Conservation (phyloP, 495 filamentous ascomycete species). For the Patellaria atrata region DNA sequence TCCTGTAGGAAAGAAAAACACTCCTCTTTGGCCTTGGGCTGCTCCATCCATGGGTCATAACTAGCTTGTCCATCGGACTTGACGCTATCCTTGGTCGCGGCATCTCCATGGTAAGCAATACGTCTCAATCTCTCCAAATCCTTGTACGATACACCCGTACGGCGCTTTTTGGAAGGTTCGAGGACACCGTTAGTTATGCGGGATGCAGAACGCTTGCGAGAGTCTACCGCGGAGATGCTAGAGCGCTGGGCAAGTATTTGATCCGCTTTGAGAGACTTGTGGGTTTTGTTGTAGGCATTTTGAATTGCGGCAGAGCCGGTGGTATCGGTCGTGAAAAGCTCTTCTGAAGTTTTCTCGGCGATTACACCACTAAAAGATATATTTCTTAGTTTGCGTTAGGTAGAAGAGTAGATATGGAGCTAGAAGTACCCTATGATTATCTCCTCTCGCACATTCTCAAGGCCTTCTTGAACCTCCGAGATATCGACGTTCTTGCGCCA, state of each 20-base stretch:
- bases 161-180: constrained; percentile 51
- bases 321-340: constrained; percentile 73
- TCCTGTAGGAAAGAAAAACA: constrained; percentile 32
- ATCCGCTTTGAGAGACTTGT: constrained; percentile 71
- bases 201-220: constrained; percentile 57
- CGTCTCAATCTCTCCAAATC: constrained; percentile 63
- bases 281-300: constrained; percentile 44
- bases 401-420: constrained; percentile 1
- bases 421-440: constrained; percentile 62
- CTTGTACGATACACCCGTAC: constrained; percentile 59
- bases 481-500: constrained; percentile 98
- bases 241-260: constrained; percentile 81
- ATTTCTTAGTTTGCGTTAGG: constrained; percentile 3
- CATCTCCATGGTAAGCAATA: constrained; percentile 58
- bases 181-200: constrained; percentile 53
- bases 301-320: constrained; percentile 47
- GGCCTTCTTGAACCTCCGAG: constrained; percentile 64
- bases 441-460: constrained; percentile 73
- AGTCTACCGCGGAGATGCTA: constrained; percentile 58
- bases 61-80: constrained; percentile 37
- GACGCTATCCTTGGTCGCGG: constrained; percentile 39
- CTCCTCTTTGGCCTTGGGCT: constrained; percentile 26
- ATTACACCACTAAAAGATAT: constrained; percentile 52
- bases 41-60: constrained; percentile 67
- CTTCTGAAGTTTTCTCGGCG: constrained; percentile 58